A percentile compares a stretch with the other conserved stretches of the same genome.
These are phyloP conservation scores for Xylaria scruposa DNA, from an alignment of 495 filamentous ascomycete genomes.

Conservation along the genomic window DNA sequence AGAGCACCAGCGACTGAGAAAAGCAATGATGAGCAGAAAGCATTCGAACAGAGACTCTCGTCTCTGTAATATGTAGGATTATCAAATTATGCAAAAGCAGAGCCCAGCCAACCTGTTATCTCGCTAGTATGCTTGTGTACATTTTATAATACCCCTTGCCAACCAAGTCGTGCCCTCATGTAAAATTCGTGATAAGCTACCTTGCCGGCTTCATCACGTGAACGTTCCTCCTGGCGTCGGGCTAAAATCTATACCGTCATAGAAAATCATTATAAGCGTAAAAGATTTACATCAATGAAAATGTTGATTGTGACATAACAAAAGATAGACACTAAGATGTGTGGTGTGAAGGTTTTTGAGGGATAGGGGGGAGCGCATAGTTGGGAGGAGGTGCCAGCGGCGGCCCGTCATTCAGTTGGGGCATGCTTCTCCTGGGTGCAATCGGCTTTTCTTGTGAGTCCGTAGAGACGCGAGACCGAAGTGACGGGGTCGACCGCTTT, in stretches of 20 bases:
- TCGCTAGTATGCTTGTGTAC: conserved; percentile 12
- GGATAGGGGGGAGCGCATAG: conserved; percentile 68
- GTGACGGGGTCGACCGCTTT: conserved; percentile 38
- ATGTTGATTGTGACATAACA: conserved; percentile 7
- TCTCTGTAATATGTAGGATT: neutral
- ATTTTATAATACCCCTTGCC: neutral
- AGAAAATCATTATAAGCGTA: conserved; percentile 17
- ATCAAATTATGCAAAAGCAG: conserved; percentile 3
- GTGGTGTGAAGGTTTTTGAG: conserved; percentile 37
- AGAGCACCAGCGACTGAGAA: too few relatives aligned
- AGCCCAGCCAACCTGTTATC: conserved; percentile 1
- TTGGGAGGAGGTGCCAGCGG: conserved; percentile 69
- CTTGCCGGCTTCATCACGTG: neutral
- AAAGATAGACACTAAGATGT: conserved; percentile 8
- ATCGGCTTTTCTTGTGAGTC: conserved; percentile 42
- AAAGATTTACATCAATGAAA: conserved; percentile 12
- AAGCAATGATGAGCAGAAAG: neutral
- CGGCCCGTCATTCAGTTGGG: conserved; percentile 63
- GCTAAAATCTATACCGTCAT: neutral
- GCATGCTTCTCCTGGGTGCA: conserved; percentile 61
- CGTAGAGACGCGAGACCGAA: conserved; percentile 36
- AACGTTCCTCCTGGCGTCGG: neutral
- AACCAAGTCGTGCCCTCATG: conserved; percentile 14
- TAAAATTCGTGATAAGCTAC: conserved; percentile 15
- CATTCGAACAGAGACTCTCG: neutral